Base-by-base conservation (phyloP, 768 basidiomycete genomes). In the Auricularia sp. region DNA sequence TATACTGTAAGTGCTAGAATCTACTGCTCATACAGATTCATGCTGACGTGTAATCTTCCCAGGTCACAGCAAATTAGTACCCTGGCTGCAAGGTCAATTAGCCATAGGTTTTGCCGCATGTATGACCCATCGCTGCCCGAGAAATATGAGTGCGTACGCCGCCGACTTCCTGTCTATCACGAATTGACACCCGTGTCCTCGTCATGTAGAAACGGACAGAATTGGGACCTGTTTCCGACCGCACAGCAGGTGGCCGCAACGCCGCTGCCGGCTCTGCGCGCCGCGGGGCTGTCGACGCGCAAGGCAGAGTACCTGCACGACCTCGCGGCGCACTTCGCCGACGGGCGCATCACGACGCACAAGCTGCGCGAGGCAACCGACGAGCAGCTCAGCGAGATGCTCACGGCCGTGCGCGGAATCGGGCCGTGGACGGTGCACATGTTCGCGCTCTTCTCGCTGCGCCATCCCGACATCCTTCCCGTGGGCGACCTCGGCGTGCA, bases 261-360 rank as follows among this genome's bases (percentile, higher is more conserved):
- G 24, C 85, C 87, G 65, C 73, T 88, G 35, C 68, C 81, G 13
- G 79, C 79, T 2, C 78, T 96, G 39, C 82, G 85, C 62, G 80
- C 82, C 5, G 93, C 89, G 7, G 94, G 94, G 0, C 74, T 96
- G 64, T 92, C 89, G 67, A 82, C 76, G 16, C 80, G 93, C n/a
- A 97, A 97, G 73, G 91, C 90, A 2, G 92, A 95, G 77, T 97
- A 97, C 74, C 83, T 96, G 39, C 79, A 83, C 37, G 91, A 92
- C 70, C 78, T 96, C 11, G 92, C 94, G 2, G 72, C 82, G 36
- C 81, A 90, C 67, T 97, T 97, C 73, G 81, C 84, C 3, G 90
- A 92, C 70, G 92, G 91, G 14, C 80, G 90, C 47, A 76, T 97
- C 51, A 87, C 89, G 4, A 87, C 88, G 1, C 76, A 84, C 68